Conservation (phyloP, 108 stramenopile genomes). For the Nitzschia putrida region DNA sequence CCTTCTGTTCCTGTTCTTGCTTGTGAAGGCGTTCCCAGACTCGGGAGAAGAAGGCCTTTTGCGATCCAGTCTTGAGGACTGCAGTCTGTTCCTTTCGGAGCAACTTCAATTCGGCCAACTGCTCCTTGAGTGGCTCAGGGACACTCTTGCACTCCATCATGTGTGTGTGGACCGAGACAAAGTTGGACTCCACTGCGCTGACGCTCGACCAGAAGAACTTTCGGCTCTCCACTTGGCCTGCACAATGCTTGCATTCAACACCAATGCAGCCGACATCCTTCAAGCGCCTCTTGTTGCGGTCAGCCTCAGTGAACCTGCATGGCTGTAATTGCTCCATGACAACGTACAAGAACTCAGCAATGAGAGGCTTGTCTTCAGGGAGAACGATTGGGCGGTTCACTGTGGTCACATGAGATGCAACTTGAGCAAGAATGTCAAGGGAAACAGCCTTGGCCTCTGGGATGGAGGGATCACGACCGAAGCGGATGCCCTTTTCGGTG, state of each 20-base stretch:
- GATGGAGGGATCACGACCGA: conserved; percentile 66
- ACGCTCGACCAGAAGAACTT: conserved; percentile 93
- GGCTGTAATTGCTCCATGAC: conserved; percentile 90
- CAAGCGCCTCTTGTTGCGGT: conserved; percentile 85
- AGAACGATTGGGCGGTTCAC: conserved; percentile 61
- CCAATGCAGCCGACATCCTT: conserved; percentile 88
- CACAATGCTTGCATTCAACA: conserved; percentile 91
- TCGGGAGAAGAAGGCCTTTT: conserved; percentile 85
- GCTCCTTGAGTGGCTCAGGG: conserved; percentile 61
- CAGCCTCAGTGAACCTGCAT: conserved; percentile 89
- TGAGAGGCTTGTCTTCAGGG: conserved; percentile 79
- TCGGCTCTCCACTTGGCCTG: conserved; percentile 82
- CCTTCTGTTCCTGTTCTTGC: conserved; percentile 28
- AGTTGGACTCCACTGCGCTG: conserved; percentile 89
- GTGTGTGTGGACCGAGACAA: conserved; percentile 90
- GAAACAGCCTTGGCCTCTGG: conserved; percentile 58
- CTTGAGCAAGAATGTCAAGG: conserved; percentile 78
- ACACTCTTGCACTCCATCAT: conserved; percentile 84
- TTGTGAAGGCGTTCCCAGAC: conserved; percentile 83
- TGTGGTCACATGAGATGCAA: conserved; percentile 65
- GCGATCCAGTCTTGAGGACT: conserved; percentile 77
- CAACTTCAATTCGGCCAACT: conserved; percentile 66
- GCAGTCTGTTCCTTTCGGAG: conserved; percentile 85
- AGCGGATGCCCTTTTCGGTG: conserved; percentile 74
- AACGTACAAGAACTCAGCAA: conserved; percentile 84